phyloP scores from a whole-genome alignment of 345 rosid species.

The Eucalyptus erythrocorys region DNA sequence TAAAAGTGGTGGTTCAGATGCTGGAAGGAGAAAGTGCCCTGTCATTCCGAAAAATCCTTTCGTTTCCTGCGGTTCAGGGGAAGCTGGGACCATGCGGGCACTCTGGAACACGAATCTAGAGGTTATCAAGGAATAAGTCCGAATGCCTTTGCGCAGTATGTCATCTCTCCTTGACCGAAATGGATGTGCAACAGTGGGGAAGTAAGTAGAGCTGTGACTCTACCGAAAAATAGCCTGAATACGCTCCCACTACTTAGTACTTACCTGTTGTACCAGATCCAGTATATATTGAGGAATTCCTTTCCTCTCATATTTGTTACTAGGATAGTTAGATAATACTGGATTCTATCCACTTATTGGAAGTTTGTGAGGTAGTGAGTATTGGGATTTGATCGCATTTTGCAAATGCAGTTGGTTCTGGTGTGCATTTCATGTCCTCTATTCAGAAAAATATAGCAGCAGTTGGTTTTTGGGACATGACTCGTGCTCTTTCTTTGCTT shows the following conservation, averaged over 20 bases:
- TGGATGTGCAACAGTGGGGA: neutral
- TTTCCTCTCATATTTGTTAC: neutral
- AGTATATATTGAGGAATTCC: neutral
- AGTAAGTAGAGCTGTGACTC: neutral
- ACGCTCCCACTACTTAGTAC: neutral
- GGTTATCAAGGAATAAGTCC: neutral
- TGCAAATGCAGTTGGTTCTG: neutral
- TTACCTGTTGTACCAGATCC: neutral
- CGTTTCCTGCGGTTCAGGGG: neutral
- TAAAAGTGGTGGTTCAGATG: neutral
- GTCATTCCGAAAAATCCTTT: neutral
- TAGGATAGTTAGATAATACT: neutral
- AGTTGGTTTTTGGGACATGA: neutral
- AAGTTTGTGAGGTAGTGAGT: neutral
- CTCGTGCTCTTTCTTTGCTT: neutral
- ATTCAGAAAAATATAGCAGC: neutral
- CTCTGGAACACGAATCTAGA: neutral
- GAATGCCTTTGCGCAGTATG: neutral
- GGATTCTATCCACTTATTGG: neutral
- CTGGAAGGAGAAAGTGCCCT: neutral
- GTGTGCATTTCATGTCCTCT: neutral
- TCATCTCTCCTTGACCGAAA: neutral
- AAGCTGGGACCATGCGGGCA: neutral
- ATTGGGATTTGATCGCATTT: neutral
- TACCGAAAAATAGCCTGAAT: neutral